phyloP scores from a whole-genome alignment of 768 basidiomycete species.

The Scleroderma bovista region DNA sequence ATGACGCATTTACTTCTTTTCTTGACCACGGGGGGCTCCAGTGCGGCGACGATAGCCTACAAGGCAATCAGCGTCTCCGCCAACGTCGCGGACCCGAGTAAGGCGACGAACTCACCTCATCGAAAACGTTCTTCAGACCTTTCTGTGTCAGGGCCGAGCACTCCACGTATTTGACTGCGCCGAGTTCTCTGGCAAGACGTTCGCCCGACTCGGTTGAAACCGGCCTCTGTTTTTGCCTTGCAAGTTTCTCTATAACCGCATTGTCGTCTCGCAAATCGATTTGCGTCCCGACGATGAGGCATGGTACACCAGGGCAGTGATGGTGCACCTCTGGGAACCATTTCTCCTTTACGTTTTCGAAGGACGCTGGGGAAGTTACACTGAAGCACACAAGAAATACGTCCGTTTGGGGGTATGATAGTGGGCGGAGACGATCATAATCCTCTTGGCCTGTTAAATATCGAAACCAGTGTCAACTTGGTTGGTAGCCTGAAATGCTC shows the following conservation, averaged over 20 bases:
- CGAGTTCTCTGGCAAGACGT: constrained; percentile 91
- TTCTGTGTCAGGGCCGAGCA: constrained; percentile 99
- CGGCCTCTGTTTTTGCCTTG: constrained; percentile 94
- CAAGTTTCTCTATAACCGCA: constrained; percentile 91
- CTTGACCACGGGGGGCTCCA: constrained; percentile 94
- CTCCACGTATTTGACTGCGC: constrained; percentile 98
- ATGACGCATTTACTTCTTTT: constrained; percentile 77
- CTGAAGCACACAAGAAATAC: constrained; percentile 99
- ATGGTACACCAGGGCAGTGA: constrained; percentile 98
- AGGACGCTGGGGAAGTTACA: constrained; percentile 96
- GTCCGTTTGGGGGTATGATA: constrained; percentile 99
- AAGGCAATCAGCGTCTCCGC: constrained; percentile 4
- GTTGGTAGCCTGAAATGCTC: background rate
- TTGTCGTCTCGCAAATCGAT: constrained; percentile 93
- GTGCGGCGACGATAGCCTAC: constrained; percentile 96
- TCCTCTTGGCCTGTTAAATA: constrained; percentile 85
- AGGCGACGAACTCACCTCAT: constrained; percentile 67
- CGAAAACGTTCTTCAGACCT: constrained; percentile 99
- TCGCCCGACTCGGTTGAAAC: constrained; percentile 87
- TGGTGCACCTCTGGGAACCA: constrained; percentile 99
- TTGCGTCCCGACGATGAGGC: constrained; percentile 98
- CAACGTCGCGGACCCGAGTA: background rate
- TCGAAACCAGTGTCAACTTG: constrained; percentile 8
- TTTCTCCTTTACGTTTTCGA: constrained; percentile 99
- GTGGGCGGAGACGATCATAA: constrained; percentile 97